Evolutionary conservation across 2,329 filamentous ascomycete species (phyloP), one percentile per base, ranked within the genome.

Genomic region (Mycosphaerelloides madeirae): DNA sequence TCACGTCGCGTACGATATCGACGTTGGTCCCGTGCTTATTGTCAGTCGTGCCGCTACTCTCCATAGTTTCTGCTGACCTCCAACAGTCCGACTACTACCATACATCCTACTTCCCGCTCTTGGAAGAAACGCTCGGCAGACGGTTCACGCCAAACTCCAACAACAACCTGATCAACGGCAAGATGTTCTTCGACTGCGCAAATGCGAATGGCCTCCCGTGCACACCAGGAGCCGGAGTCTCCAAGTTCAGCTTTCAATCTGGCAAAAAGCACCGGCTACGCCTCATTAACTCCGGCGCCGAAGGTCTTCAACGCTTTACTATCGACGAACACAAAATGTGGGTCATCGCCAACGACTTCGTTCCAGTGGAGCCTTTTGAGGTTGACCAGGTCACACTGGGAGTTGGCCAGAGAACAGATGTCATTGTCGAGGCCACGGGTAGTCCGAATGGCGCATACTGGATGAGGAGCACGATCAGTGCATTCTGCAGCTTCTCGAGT

Each of bases 361-460:
- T 72, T 4, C 65, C 68, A 2, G 60, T 70, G 28, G 42, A 59
- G 22, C 69, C 69, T 0, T 72, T 68, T 53, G 53, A 59, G 7
- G 63, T 65, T 1, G 60, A 58, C 14, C 54, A 65, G 3, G 47
- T 72, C 13, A 62, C 68, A 81, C 68, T 85, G 13, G 79, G 74
- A 22, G 70, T 83, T 31, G 77, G 75, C 31, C 79, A 82, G 55
- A 59, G 68, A 50, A 63, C 60, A 52, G 72, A 76, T 46, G 61
- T 76, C 15, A 65, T 72, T 32, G 66, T 77, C 33, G 64, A 70
- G 9, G 57, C 47, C 2, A 45, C 39, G 13, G 51, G 51, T 6
- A 54, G 55, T 12, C 38, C 59, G 43, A 49, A 51, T 35, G 36
- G 52, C 44, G 49, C 57, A 2, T 60, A 56, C 48, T 68, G 65